Base-by-base conservation (phyloP, 305 asterid genomes). In the Euphrasia arctica region DNA sequence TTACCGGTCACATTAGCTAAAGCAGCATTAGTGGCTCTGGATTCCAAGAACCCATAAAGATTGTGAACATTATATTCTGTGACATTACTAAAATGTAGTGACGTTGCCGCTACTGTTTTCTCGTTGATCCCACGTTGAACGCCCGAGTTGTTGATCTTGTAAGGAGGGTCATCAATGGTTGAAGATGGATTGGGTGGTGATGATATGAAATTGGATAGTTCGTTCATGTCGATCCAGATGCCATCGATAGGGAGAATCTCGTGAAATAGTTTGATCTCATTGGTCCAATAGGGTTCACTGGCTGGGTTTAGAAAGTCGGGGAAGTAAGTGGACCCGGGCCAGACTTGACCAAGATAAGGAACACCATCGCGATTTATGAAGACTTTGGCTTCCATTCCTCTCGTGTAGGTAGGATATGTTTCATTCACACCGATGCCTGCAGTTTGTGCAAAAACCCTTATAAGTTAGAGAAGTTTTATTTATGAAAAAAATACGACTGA, bases 171-270 rank as follows among this genome's bases (percentile, higher is more conserved):
- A 29, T 85, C 94, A 4, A 83, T 31, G 45, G 79, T 54, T 0
- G 95, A 87, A 62, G 73, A 67, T 2, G 83, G 80, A 62, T 54
- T 73, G 11, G 86, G 59, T 11, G 78, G 70, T 5, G 84, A 76
- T 41, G 82, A 18, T 22, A 78, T 74, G 83, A 92, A 92, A 65
- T 92, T 92, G 41, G 98, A 79, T 34, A 75, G 0, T 64, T 92
- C 98, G 45, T 92, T 92, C 98, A 92, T 92, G 85, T 92, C 98
- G 18, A 92, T 73, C 98, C 98, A 92, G 13, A 92, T 80, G 15
- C 97, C 98, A 61, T 92, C 93, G 15, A 87, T 68, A 0, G 97
- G 90, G 60, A 87, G 78, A 68, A 71, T 31, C 7, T 87, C 72
- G 4, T 32, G 80, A 63, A 92, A 92, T 12, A 73, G 60, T 42